Base-by-base conservation (phyloP, 306 rosid species). In the Amphicarpaea edgeworthii region DNA sequence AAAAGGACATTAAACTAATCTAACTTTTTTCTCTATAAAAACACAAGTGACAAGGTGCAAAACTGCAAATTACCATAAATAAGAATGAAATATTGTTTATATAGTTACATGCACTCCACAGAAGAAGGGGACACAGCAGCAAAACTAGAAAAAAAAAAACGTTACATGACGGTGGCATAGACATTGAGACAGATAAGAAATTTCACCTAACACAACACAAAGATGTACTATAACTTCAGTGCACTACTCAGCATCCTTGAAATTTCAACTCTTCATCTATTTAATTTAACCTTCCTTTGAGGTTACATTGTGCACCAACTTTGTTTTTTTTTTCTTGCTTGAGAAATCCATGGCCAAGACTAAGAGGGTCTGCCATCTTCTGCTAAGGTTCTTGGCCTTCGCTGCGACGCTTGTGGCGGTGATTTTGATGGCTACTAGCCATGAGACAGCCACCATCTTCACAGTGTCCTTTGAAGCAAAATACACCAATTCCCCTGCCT, bases 361-460 rank as follows among this genome's bases (percentile, higher is more conserved):
- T 53, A 77, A 67, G 82, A 79, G 95, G 68, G 41, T 91, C 8
- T 75, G 81, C 78, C 83, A 63, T 46, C 84, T 93, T 37, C 60
- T 85, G 41, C 17, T 86, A 17, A 86, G 98, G 90, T 78, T 90
- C 30, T 20, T 86, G 77, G 98, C 96, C 17, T 80, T 89, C 5
- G 90, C 64, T 0, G 88, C 98, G 8, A 93, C 98, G 42, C 72
- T 93, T 79, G 74, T 89, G 5, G 88, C 92, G 0, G 88, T 86
- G 30, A 68, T 93, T 79, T 89, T 91, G 51, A 93, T 93, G 98
- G 93, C 80, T 16, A 83, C 97, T 1, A 93, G 96, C 83, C 98
- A 79, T 68, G 80, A 90, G 81, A 87, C 28, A 47, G 26, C 85
- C 19, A 79, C 9, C 47, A 40, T 83, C 78, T 83, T 83, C 2